Conservation (phyloP, 768 basidiomycete species). For the Pholiota conissans region DNA sequence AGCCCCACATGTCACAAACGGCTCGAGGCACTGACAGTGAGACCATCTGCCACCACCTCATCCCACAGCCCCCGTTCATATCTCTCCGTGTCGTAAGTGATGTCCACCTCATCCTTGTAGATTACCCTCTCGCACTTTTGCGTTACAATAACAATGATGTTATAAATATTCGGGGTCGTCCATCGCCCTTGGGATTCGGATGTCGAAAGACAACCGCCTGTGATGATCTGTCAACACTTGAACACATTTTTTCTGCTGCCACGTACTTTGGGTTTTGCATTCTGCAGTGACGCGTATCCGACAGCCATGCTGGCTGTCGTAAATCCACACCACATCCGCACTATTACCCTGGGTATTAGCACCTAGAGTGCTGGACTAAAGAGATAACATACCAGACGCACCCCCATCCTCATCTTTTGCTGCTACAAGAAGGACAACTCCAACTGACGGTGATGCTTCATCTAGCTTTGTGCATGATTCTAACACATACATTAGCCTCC, state of each 20-base stretch:
- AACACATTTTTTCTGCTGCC: neutral
- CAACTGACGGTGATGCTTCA: slow-evolving; percentile 46
- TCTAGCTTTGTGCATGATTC: slow-evolving; percentile 17
- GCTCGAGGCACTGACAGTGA: slow-evolving; percentile 20
- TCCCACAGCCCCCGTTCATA: neutral
- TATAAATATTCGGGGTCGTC: slow-evolving; percentile 51
- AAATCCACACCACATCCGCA: slow-evolving; percentile 81
- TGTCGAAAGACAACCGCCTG: slow-evolving; percentile 45
- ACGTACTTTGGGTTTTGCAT: slow-evolving; percentile 59
- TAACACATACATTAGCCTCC: slow-evolving; percentile 1
- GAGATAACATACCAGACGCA: slow-evolving; percentile 7
- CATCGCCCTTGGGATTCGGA: slow-evolving; percentile 22
- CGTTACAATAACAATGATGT: slow-evolving; percentile 45
- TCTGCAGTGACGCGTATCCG: slow-evolving; percentile 59
- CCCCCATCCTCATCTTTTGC: slow-evolving; percentile 22
- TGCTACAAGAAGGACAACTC: slow-evolving; percentile 57
- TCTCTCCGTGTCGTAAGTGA: slow-evolving; percentile 9
- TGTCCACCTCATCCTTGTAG: neutral
- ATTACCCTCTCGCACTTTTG: neutral
- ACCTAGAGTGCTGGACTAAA: neutral
- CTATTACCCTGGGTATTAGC: slow-evolving; percentile 30
- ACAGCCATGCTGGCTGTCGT: slow-evolving; percentile 84
- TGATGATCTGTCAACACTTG: neutral
- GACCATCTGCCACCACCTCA: neutral
- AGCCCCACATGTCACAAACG: slow-evolving; percentile 19